Percentiles rank a stretch among this genome's conserved stretches.
Evolutionary conservation across 805 yeast species (phyloP).

Genomic region (Kodamaea leandrae): DNA sequence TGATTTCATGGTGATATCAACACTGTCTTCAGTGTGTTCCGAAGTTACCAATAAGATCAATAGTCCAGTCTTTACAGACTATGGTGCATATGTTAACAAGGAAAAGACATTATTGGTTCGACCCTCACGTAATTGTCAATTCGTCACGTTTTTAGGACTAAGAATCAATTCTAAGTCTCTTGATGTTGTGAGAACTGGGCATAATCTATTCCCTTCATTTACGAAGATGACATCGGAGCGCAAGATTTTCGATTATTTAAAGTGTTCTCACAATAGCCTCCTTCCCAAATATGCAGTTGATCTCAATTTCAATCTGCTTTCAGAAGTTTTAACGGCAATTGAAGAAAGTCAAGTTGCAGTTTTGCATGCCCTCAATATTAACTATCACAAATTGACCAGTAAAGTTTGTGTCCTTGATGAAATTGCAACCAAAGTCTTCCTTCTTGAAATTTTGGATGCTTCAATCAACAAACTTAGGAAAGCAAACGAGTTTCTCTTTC

Average conservation of each 20-base stretch:
- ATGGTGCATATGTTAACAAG: conserved; percentile 37
- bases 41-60: conserved; percentile 17
- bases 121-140: conserved; percentile 14
- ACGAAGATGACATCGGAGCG: conserved; percentile 18
- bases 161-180: conserved; percentile 22
- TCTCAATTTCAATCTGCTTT: conserved; percentile 13
- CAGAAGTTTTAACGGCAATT: conserved; percentile 15
- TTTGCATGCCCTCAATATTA: conserved; percentile 10
- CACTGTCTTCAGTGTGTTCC: conserved; percentile 25
- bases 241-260: conserved; percentile 19
- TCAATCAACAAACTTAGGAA: conserved; percentile 14
- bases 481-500: conserved; percentile 11
- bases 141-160: conserved; percentile 27
- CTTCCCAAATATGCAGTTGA: conserved; percentile 21
- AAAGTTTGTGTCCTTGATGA: background rate
- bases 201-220: conserved; percentile 9
- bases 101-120: too few species aligned
- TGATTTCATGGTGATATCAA: conserved; percentile 75
- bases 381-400: conserved; percentile 6
- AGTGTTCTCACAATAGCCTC: conserved; percentile 21
- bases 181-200: conserved; percentile 11
- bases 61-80: conserved; percentile 20
- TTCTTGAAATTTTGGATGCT: conserved; percentile 13
- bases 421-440: conserved; percentile 13
- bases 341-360: conserved; percentile 10